Evolutionary conservation across 495 filamentous ascomycete species (phyloP).

Genomic region (Daldinia caldariorum): DNA sequence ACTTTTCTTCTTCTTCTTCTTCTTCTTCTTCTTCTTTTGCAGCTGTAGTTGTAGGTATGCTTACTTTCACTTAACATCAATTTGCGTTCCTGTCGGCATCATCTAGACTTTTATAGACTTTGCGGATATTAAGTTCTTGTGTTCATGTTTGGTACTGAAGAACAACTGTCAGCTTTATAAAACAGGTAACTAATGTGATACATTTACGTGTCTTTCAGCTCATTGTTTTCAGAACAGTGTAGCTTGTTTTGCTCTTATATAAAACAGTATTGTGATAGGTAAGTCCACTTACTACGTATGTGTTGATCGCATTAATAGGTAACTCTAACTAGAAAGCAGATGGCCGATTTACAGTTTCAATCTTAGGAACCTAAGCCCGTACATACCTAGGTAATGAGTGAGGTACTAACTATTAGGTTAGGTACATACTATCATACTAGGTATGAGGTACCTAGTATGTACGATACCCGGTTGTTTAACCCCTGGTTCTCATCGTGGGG

Average conservation of each 20-base stretch:
- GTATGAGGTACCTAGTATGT: not conserved
- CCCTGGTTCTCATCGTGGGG: conserved; percentile 22
- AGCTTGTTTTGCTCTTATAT: not conserved
- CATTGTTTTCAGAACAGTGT: not conserved
- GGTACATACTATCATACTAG: no score
- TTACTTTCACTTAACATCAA: not conserved
- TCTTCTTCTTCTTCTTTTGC: not conserved
- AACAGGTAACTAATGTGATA: not conserved
- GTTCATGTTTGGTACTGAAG: not conserved
- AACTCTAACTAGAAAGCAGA: no score
- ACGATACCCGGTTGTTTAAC: not conserved
- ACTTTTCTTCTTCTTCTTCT: not conserved
- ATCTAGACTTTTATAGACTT: not conserved
- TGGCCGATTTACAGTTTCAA: no score
- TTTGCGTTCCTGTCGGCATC: not conserved
- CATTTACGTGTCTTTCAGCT: not conserved
- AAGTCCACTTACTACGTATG: no score
- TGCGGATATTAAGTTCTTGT: not conserved
- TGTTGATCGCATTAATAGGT: no score
- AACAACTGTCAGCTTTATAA: not conserved
- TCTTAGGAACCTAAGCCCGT: no score
- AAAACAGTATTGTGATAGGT: no score
- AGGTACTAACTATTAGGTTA: no score
- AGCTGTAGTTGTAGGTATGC: no score
- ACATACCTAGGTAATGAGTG: no score